phyloP scores from a whole-genome alignment of 2,329 filamentous ascomycete species.

The Cryphonectria japonica region DNA sequence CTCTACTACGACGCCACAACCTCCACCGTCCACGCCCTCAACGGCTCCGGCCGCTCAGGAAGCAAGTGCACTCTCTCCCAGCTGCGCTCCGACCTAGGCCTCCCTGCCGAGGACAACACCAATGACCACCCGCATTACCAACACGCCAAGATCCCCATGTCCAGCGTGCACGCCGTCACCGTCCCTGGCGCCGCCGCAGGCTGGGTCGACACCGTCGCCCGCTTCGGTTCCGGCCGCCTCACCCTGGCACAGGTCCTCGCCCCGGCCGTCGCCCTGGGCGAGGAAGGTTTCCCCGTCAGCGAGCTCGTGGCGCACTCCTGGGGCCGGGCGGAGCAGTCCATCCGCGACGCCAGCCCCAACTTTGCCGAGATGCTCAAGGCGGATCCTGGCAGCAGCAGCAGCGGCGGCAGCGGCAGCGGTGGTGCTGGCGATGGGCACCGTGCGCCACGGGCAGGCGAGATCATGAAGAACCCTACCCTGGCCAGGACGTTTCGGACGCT shows the following conservation, averaged over 20 bases:
- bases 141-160: constrained; percentile 67
- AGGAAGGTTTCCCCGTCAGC: constrained; percentile 87
- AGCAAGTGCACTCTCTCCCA: constrained; percentile 69
- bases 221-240: constrained; percentile 87
- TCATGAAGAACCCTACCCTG: constrained; percentile 83
- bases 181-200: constrained; percentile 90
- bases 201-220: constrained; percentile 87
- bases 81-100: constrained; percentile 69
- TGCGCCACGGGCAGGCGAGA: constrained; percentile 78
- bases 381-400: constrained; percentile 59
- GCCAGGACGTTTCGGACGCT: constrained; percentile 81
- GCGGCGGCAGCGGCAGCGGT: constrained; percentile 39
- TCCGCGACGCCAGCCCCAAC: constrained; percentile 81
- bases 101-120: constrained; percentile 43
- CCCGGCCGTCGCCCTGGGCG: constrained; percentile 83
- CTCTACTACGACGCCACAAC: constrained; percentile 86
- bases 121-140: constrained; percentile 35
- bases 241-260: constrained; percentile 75
- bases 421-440: constrained; percentile 63
- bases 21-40: constrained; percentile 81
- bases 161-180: constrained; percentile 79
- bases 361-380: constrained; percentile 84
- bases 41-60: constrained; percentile 88
- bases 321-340: constrained; percentile 62
- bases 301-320: constrained; percentile 79